Evolutionary conservation across 73 alveolate genomes (phyloP), one percentile per base, ranked within the genome.

Genomic region (Stentor roeselii): DNA sequence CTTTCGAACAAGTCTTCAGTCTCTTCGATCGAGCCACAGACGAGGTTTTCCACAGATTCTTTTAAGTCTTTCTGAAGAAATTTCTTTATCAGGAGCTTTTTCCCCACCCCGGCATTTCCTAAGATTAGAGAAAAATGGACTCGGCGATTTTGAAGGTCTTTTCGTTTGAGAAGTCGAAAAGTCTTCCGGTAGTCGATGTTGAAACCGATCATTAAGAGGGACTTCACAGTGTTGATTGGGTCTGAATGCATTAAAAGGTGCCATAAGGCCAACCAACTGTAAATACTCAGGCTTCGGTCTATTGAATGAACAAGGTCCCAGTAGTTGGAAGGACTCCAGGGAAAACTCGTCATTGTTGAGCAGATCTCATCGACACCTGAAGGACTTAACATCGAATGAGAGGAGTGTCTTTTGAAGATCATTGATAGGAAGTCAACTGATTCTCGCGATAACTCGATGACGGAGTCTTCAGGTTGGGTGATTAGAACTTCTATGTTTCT

Each of bases 201-300:
- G 37, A 27, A 67, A 0, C 80, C 80, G 21, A 67, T 30, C 50
- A 34, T 30, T 21, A 67, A 32, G 21, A 67, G 34, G 14, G 80
- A 21, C 34, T n/a, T 67, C 0, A 67, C 37, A 21, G 80, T 34
- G 11, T 67, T 27, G 21, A 21, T 0, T 1, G 37, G 80, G n/a
- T 67, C 37, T 67, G 37, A 27, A 67, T 67, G 34, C n/a, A 67
- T 67, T 40, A 67, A 30, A 67, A 67, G 37, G 34, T 21, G n/a
- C 80, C 80, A 67, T 67, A 67, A 32, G 1, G 80, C 21, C 11
- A 67, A 32, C 42, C 80, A 67, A 32, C 80, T 34, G 34, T 21
- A 67, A 30, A 67, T 34, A 27, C 42, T 27, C 14, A 67, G 37
- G 11, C 37, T 40, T 30, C 41, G 21, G 2, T 67, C 80, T 21